These are phyloP conservation scores for Eucalyptus cloeziana DNA, from an alignment of 345 rosid species.

Conservation along the genomic window DNA sequence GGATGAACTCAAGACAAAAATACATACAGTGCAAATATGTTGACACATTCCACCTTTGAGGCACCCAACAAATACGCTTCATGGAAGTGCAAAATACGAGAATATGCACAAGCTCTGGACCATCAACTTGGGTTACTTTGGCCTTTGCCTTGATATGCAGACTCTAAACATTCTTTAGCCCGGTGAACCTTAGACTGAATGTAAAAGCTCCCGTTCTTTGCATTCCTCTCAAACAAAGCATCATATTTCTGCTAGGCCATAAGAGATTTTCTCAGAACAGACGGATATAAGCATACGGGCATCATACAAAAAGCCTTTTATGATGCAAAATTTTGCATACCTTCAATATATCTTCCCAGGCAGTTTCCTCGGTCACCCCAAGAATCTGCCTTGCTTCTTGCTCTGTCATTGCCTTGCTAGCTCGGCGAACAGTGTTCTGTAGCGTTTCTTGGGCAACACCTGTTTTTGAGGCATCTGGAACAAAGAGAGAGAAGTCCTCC, in stretches of 20 bases:
- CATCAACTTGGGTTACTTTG: slow-evolving; percentile 31
- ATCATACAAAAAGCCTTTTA: not conserved
- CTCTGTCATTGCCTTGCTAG: slow-evolving; percentile 59
- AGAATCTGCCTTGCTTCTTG: slow-evolving; percentile 89
- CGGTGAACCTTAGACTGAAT: slow-evolving; percentile 89
- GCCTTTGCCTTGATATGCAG: slow-evolving; percentile 22
- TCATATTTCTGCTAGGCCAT: slow-evolving; percentile 56
- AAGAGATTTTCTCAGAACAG: not conserved
- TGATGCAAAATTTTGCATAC: not conserved
- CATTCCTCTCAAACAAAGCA: slow-evolving; percentile 58
- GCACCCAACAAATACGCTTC: not conserved
- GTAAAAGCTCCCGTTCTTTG: slow-evolving; percentile 82
- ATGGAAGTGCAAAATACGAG: not conserved
- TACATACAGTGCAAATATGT: not conserved
- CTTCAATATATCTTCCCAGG: slow-evolving; percentile 83
- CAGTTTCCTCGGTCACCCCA: slow-evolving; percentile 48
- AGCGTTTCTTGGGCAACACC: slow-evolving; percentile 72
- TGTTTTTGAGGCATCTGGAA: slow-evolving; percentile 64
- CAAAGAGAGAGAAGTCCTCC: not conserved
- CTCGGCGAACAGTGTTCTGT: slow-evolving; percentile 28
- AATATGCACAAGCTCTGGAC: not conserved
- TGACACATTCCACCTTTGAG: not conserved
- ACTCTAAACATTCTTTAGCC: slow-evolving; percentile 89
- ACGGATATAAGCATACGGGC: not conserved
- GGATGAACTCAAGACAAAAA: not conserved